Evolutionary conservation across 345 rosid species (phyloP).

Genomic region (Arabidopsis thaliana): DNA sequence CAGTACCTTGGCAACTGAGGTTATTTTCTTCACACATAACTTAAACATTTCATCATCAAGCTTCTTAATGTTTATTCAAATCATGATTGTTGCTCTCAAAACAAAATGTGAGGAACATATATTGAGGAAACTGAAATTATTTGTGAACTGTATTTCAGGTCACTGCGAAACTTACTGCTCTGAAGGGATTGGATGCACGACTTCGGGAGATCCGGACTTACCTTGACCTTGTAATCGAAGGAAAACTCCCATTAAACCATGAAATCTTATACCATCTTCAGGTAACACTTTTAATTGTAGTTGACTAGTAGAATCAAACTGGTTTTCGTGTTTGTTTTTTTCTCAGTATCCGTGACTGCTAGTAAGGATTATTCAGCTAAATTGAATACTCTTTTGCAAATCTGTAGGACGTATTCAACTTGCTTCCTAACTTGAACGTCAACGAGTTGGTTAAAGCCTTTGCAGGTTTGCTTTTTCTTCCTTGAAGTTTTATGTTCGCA

Average conservation of each 20-base stretch:
- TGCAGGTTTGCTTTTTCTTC: conserved; percentile 61
- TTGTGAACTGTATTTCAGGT: conserved; percentile 50
- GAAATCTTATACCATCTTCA: conserved; percentile 83
- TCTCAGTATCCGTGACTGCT: not conserved
- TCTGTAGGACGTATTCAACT: conserved; percentile 50
- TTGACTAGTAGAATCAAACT: not conserved
- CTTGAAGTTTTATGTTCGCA: not conserved
- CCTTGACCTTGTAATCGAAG: conserved; percentile 80
- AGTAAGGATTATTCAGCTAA: conserved; percentile 5
- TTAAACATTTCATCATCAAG: not conserved
- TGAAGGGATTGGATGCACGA: conserved; percentile 84
- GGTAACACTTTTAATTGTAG: conserved; percentile 45
- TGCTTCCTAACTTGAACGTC: conserved; percentile 43
- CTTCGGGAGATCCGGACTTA: conserved; percentile 66
- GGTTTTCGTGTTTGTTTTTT: not conserved
- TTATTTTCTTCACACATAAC: conserved; percentile 32
- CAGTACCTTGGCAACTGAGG: conserved; percentile 58
- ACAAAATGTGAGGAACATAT: not conserved
- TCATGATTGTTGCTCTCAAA: not conserved
- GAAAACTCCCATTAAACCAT: conserved; percentile 74
- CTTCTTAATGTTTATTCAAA: not conserved
- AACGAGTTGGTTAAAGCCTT: conserved; percentile 49
- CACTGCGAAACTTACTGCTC: conserved; percentile 71
- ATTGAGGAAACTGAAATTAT: conserved; percentile 8
- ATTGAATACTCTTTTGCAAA: not conserved